Evolutionary conservation across 148 eudicot species (phyloP), one percentile per base, ranked within the genome.

Genomic region (Suaeda aralocaspica): DNA sequence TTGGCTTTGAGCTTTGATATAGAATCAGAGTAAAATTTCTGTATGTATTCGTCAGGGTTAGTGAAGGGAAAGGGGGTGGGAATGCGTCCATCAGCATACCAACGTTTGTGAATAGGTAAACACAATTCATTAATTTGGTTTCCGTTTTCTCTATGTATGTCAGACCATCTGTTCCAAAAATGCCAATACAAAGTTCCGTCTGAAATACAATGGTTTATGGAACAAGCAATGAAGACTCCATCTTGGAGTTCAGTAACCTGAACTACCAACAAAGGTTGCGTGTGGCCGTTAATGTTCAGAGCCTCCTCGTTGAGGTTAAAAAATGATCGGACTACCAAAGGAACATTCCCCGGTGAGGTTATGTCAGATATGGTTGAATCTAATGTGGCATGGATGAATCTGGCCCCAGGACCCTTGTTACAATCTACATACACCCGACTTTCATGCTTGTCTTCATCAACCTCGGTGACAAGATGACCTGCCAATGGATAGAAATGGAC

Each of bases 1-100:
- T 68, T 65, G 1, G 71, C 63, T 65, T 80, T 80, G 0, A 77
- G 63, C 28, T 29, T 80, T 26, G 74, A 55, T 10, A 80, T 29
- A 36, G 74, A 71, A n/a, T 65, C 68, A 0, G 71, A 34, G 0
- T 70, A 28, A 22, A 42, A 60, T 18, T 58, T 29, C 10, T 16
- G 12, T 4, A 74, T 55, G 14, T 56, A 71, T 14, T 70, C 68
- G 18, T 65, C 51, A 5, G 66, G 68, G 57, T 41, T 36, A 10
- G 59, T 62, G 28, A 53, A 78, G 5, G 73, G 78, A 44, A 73
- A 64, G 5, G 21, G 51, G 14, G 50, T 36, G 34, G 31, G 44
- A 24, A 18, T 31, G 56, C 33, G 19, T 56, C 58, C 41, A 9
- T 67, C 42, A 19, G 66, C 42, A 39, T 46, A 59, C 77, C 67